These are phyloP conservation scores for Beta macrorhiza DNA, from an alignment of 179 eudicot species.

Conservation along the genomic window DNA sequence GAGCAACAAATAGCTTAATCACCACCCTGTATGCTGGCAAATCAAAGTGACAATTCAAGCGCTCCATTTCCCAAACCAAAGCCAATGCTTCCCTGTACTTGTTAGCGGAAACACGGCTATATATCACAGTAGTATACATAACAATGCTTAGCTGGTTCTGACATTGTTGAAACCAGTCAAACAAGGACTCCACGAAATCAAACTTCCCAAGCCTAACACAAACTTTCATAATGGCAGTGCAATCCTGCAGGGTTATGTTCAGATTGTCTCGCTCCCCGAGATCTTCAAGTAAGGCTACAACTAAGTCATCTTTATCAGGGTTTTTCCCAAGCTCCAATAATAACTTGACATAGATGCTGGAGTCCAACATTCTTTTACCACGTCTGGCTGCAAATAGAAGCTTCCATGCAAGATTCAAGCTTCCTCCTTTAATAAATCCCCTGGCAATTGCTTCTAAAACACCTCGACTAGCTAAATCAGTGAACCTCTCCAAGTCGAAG, in stretches of 20 bases:
- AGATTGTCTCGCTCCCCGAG: slow-evolving; percentile 70
- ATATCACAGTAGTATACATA: slow-evolving; percentile 82
- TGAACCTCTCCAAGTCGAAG: slow-evolving; percentile 48
- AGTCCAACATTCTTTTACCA: slow-evolving; percentile 51
- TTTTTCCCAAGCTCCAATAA: slow-evolving; percentile 65
- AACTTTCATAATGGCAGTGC: slow-evolving; percentile 79
- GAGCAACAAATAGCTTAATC: slow-evolving; percentile 73
- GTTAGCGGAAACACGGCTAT: slow-evolving; percentile 51
- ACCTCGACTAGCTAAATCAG: slow-evolving; percentile 46
- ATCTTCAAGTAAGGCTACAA: slow-evolving; percentile 56
- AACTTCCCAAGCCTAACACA: slow-evolving; percentile 64
- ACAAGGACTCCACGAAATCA: slow-evolving; percentile 74
- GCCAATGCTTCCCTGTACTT: slow-evolving; percentile 70
- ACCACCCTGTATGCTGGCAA: slow-evolving; percentile 79
- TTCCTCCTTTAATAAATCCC: slow-evolving; percentile 75
- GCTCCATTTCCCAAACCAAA: slow-evolving; percentile 95
- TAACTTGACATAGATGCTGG: slow-evolving; percentile 74
- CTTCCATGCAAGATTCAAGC: slow-evolving; percentile 62
- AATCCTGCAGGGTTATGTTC: slow-evolving; percentile 61
- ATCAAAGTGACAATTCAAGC: slow-evolving; percentile 55
- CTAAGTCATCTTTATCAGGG: slow-evolving; percentile 57
- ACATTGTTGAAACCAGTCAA: slow-evolving; percentile 63
- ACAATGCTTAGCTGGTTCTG: slow-evolving; percentile 56
- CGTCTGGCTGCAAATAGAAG: slow-evolving; percentile 54
- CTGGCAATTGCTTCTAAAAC: slow-evolving; percentile 76